phyloP scores from a whole-genome alignment of 345 rosid genomes.

The Passiflora organensis region DNA sequence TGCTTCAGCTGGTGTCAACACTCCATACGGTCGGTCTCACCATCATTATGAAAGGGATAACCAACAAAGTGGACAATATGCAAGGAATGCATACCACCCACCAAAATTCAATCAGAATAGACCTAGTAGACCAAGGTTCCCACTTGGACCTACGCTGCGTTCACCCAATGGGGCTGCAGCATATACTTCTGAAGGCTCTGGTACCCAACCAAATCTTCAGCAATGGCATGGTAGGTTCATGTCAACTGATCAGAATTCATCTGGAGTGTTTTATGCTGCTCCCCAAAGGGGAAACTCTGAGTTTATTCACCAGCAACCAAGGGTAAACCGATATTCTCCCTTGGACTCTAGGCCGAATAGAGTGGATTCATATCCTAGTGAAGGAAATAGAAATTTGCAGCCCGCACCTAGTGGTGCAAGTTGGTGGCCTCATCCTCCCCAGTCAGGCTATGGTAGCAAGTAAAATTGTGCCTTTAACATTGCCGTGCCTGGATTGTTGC shows the following conservation, averaged over 20 bases:
- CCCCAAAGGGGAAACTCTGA: no score
- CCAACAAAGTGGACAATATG: constrained; percentile 19
- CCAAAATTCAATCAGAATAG: no score
- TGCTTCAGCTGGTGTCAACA: constrained; percentile 4
- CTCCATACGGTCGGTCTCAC: constrained; percentile 13
- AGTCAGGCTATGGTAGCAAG: no score
- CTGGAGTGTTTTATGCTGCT: no score
- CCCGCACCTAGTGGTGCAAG: constrained; percentile 5
- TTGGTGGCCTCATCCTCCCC: background rate
- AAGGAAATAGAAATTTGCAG: constrained; percentile 8
- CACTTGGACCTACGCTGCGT: constrained; percentile 15
- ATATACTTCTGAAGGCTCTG: background rate
- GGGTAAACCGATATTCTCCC: constrained; percentile 34
- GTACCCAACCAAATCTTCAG: no score
- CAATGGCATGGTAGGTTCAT: no score
- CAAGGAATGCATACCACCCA: constrained; percentile 12
- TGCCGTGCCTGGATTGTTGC: no score
- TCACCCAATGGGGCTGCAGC: constrained; percentile 11
- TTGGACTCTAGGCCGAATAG: constrained; percentile 26
- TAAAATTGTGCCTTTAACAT: no score
- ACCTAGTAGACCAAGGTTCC: constrained; percentile 31
- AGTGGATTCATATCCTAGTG: constrained; percentile 10
- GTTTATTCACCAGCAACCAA: background rate
- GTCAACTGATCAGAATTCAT: no score
- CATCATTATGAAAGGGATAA: constrained; percentile 25